Evolutionary conservation across 495 filamentous ascomycete species (phyloP).

Genomic region (Cercophora sp.): DNA sequence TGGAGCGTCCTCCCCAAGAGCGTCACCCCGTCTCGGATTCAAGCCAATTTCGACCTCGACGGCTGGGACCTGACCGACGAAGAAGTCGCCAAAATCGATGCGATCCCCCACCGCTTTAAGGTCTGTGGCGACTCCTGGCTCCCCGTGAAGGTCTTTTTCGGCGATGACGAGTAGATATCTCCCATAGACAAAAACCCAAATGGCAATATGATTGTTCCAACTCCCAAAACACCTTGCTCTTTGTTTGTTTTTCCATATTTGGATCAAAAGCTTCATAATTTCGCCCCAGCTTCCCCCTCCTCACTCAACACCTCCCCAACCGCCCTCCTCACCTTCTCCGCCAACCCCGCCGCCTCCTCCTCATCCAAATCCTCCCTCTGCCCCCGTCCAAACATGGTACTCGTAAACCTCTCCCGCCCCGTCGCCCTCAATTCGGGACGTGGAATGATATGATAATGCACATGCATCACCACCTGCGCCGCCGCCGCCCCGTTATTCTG

Average conservation of each 20-base stretch:
- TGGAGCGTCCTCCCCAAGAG: slow-evolving; percentile 73
- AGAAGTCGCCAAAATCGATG: slow-evolving; percentile 59
- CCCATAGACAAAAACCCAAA: no score
- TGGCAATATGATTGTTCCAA: no score
- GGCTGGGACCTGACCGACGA: slow-evolving; percentile 63
- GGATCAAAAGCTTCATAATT: no score
- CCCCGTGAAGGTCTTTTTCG: slow-evolving; percentile 80
- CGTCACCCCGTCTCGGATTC: slow-evolving; percentile 58
- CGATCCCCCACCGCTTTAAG: slow-evolving; percentile 67
- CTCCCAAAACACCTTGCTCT: no score
- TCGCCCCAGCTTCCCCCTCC: slow-evolving; percentile 43
- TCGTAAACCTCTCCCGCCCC: slow-evolving; percentile 48
- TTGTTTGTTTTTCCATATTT: no score
- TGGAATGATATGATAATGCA: slow-evolving; percentile 91
- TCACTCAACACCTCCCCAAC: slow-evolving; percentile 52
- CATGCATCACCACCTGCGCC: slow-evolving; percentile 85
- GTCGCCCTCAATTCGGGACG: slow-evolving; percentile 50
- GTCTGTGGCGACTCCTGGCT: slow-evolving; percentile 67
- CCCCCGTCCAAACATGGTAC: slow-evolving; percentile 82
- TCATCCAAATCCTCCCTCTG: slow-evolving; percentile 81
- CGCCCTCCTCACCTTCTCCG: slow-evolving; percentile 56
- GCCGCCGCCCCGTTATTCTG: slow-evolving; percentile 90
- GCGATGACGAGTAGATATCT: slow-evolving; percentile 60
- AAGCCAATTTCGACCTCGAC: slow-evolving; percentile 58
- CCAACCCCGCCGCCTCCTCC: slow-evolving; percentile 67